These are phyloP conservation scores for Paracamarosporium sp. DNA, from an alignment of 2,329 filamentous ascomycete genomes.

Conservation along the genomic window DNA sequence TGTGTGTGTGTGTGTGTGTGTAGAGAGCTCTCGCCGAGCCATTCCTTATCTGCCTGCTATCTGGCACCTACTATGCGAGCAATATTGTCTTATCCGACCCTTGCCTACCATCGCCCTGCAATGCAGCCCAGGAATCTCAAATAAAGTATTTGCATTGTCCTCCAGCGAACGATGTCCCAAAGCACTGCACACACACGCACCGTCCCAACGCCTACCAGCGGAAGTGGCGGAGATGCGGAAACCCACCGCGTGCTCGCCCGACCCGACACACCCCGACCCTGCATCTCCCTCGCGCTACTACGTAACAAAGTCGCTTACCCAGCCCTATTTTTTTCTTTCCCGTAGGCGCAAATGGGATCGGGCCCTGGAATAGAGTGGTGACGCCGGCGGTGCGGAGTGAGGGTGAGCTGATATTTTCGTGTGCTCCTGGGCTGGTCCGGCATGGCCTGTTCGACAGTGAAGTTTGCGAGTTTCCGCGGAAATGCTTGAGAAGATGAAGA, in stretches of 20 bases:
- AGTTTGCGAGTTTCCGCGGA: conserved; percentile 3
- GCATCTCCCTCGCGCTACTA: conserved; percentile 8
- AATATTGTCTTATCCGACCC: too few relatives aligned
- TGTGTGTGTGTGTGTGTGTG: background rate
- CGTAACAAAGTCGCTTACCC: conserved; percentile 5
- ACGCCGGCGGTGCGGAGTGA: background rate
- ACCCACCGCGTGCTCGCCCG: conserved; percentile 3
- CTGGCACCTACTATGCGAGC: too few relatives aligned
- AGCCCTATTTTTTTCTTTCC: background rate
- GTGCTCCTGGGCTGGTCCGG: background rate
- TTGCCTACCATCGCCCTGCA: background rate
- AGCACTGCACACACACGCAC: too few relatives aligned
- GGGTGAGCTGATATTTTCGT: conserved; percentile 3
- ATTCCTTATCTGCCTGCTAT: background rate
- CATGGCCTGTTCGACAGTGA: background rate
- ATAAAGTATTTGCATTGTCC: too few relatives aligned
- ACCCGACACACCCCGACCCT: background rate
- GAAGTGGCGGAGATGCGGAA: conserved; percentile 6
- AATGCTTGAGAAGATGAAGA: background rate
- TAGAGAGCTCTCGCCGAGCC: background rate
- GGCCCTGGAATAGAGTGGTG: too few relatives aligned
- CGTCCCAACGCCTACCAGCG: background rate
- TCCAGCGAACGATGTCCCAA: too few relatives aligned
- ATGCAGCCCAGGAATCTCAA: too few relatives aligned
- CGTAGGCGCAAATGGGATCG: background rate